Evolutionary conservation across 768 basidiomycete genomes (phyloP), one percentile per base, ranked within the genome.

Genomic region (Russula dissimulans): DNA sequence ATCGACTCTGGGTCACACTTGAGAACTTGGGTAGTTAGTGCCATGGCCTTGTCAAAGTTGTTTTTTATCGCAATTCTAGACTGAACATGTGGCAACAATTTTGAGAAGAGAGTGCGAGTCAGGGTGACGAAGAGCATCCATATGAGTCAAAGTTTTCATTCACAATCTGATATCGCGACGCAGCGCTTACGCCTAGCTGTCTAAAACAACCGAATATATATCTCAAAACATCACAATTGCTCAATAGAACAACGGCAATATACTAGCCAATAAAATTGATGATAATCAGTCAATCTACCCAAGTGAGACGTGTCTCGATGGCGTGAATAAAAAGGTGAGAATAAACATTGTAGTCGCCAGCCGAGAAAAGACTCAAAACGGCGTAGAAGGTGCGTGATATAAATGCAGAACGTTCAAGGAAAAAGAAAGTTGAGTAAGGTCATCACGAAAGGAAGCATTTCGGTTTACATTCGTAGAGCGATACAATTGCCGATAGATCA

Each of bases 1-100:
- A 91, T 86, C 47, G 82, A 75, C 0, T 78, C 64, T 7, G 85
- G 77, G 70, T 89, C 82, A 71, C 89, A 91, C 60, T 72, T 71
- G 57, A 89, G 75, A 46, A 89, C 68, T 39, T 69, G 69, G 8
- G 77, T 78, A 22, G 68, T 36, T 7, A 36, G 5, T 69, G 69
- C 70, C 29, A 61, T 57, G 29, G 63, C 41, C 42, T n/a, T 54
- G 49, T 34, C 48, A 4, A 49, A 34, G 29, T 38, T 11, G 5
- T 22, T 38, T 5, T 9, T 9, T 36, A 50, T 41, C 56, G 62
- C 47, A 38, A 29, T 15, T n/a, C 42, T 51, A 55, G 48, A 49
- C 10, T 26, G 54, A 49, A 50, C 60, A 57, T 61, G 43, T 41
- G 43, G 29, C 32, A 45, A 26, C 10, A 38, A 17, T 22, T 43